A percentile compares a stretch with the other conserved stretches of the same genome.
phyloP scores from a whole-genome alignment of 2,329 filamentous ascomycete species.

The Teratosphaeriaceae sp. region DNA sequence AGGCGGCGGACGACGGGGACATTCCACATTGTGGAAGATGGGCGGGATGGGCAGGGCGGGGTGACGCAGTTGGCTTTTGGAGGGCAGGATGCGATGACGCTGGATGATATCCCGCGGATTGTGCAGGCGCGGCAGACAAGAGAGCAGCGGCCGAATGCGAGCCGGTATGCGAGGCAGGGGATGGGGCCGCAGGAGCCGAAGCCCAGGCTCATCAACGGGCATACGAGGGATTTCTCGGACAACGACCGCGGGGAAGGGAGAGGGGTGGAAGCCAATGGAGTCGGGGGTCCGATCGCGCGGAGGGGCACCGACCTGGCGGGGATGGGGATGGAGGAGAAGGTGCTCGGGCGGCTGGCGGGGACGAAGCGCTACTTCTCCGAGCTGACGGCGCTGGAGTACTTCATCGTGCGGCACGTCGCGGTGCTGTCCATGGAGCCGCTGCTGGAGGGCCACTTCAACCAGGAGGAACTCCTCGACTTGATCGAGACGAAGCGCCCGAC shows the following conservation, averaged over 20 bases:
- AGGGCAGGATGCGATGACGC: conserved; percentile 80
- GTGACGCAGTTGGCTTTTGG: conserved; percentile 76
- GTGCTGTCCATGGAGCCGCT: conserved; percentile 93
- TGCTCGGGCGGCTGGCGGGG: conserved; percentile 43
- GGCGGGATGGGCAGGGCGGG: conserved; percentile 61
- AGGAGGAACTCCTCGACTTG: conserved; percentile 85
- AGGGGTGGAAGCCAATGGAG: background rate
- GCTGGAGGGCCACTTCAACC: conserved; percentile 81
- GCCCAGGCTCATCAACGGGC: conserved; percentile 61
- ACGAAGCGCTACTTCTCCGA: conserved; percentile 91
- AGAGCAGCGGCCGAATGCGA: conserved; percentile 77
- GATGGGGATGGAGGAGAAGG: conserved; percentile 23
- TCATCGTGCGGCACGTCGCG: conserved; percentile 91
- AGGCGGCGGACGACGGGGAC: conserved; percentile 37
- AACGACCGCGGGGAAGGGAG: conserved; percentile 30
- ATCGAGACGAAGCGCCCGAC: conserved; percentile 91
- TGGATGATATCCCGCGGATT: conserved; percentile 94
- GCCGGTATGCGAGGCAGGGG: conserved; percentile 66
- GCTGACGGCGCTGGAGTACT: conserved; percentile 89
- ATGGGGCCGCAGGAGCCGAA: conserved; percentile 60
- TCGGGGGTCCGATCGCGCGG: background rate
- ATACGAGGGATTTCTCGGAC: conserved; percentile 60
- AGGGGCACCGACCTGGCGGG: no score
- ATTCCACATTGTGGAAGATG: conserved; percentile 77
- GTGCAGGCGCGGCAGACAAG: conserved; percentile 92